Evolutionary conservation across 257 asterid genomes (phyloP), one percentile per base, ranked within the genome.

Genomic region (Capsicum chinense): DNA sequence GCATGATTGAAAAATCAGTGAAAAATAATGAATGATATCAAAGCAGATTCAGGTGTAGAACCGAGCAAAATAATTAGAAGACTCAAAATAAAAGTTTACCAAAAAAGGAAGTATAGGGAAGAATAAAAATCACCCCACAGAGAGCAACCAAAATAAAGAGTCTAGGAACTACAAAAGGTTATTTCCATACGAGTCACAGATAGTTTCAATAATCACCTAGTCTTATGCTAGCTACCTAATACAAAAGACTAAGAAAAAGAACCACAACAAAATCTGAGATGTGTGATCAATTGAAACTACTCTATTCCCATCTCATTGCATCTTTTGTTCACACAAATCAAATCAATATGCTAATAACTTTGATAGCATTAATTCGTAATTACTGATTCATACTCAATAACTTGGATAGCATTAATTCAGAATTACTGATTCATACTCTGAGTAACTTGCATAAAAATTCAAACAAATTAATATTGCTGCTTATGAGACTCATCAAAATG

Each of bases 221-320:
- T 6, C 21, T 62, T 39, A 9, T 62, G 39, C 69, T 14, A 21
- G 7, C 69, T 63, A 6, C 42, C 42, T 11, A 39, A 6, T 9
- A 63, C 10, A 9, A 21, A 21, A 26, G 42, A 66, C 9, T 33
- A 33, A 11, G 10, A n/a, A 66, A 35, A 64, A 66, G 12, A 5
- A 66, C 47, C n/a, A 35, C 2, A 11, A 9, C n/a, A 37, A 37
- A 35, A 6, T 7, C 19, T 74, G 50, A 50, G 42, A 15, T 12
- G 13, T 50, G 81, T n/a, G 26, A 50, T 76, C 44, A 76, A 52
- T 26, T 76, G 63, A 76, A 52, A 52, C 42, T 63, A 74, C 44
- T 2, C 2, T 74, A 21, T 50, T 74, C 62, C 47, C 63, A 21
- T 52, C 63, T 76, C 63, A 52, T 76, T 21, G 48, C 63, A 76